phyloP scores from a whole-genome alignment of 768 basidiomycete genomes.

The Suillus luteus region DNA sequence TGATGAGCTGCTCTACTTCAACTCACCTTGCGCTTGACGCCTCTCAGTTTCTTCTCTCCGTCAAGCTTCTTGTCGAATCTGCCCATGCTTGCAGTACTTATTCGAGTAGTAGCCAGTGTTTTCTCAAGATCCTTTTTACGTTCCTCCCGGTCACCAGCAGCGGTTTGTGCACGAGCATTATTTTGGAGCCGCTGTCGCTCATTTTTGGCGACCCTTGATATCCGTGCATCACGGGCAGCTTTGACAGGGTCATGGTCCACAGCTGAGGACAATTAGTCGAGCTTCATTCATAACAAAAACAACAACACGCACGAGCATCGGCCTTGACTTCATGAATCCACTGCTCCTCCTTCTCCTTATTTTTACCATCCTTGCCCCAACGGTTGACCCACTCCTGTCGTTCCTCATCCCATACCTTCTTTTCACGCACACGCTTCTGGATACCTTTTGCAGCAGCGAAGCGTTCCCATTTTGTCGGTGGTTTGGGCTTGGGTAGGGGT shows the following conservation, averaged over 20 bases:
- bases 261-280: conserved; percentile 45
- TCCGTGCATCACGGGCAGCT: conserved; percentile 75
- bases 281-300: not conserved
- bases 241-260: conserved; percentile 80
- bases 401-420: conserved; percentile 92
- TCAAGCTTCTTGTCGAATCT: conserved; percentile 88
- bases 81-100: conserved; percentile 94
- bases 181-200: conserved; percentile 76
- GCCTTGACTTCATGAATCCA: conserved; percentile 92
- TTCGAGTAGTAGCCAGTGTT: conserved; percentile 72
- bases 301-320: conserved; percentile 67
- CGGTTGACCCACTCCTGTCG: conserved; percentile 88
- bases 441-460: conserved; percentile 97
- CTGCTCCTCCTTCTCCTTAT: conserved; percentile 80
- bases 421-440: conserved; percentile 73
- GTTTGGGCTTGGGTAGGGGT: conserved; percentile 90
- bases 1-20: not conserved
- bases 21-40: conserved; percentile 90
- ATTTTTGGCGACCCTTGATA: conserved; percentile 83
- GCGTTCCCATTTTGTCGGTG: conserved; percentile 93
- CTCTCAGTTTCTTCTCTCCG: conserved; percentile 86
- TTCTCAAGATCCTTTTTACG: conserved; percentile 77
- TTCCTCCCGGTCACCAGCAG: conserved; percentile 40
- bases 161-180: conserved; percentile 53
- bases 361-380: conserved; percentile 91